Percentiles rank a stretch among this genome's conserved stretches.
These are phyloP conservation scores for Globisporangium nodosum DNA, from an alignment of 352 stramenopile species.

Conservation along the genomic window DNA sequence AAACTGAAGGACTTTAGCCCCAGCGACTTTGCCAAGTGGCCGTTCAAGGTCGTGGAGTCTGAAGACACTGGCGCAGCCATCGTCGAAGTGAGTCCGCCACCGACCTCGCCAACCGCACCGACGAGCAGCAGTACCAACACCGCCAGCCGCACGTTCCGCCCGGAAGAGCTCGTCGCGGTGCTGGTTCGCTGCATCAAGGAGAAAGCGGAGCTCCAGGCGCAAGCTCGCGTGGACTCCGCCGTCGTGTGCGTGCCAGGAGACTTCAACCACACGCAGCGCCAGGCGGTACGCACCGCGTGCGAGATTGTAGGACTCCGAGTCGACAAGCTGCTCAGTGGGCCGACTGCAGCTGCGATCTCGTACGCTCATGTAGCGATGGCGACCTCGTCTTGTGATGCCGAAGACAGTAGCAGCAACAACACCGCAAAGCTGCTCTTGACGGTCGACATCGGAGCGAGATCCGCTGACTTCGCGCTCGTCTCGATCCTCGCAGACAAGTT, in stretches of 20 bases:
- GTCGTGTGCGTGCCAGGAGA: slow-evolving; percentile 26
- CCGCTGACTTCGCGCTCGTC: slow-evolving; percentile 23
- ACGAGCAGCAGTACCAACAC: neutral
- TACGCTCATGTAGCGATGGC: neutral
- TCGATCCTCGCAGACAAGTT: neutral
- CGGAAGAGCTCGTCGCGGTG: slow-evolving; percentile 41
- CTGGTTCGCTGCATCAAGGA: slow-evolving; percentile 34
- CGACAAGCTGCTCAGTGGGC: slow-evolving; percentile 22
- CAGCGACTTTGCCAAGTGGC: slow-evolving; percentile 22
- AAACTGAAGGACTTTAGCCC: slow-evolving; percentile 15
- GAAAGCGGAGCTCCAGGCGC: slow-evolving; percentile 19
- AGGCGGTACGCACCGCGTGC: slow-evolving; percentile 31
- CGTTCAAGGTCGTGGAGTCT: slow-evolving; percentile 20
- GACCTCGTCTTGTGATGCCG: neutral
- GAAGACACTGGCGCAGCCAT: slow-evolving; percentile 27
- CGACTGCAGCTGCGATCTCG: slow-evolving; percentile 30
- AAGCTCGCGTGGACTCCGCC: slow-evolving; percentile 11
- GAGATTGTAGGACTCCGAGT: slow-evolving; percentile 26
- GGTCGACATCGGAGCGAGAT: neutral
- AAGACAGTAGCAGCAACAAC: neutral
- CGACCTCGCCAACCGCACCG: neutral
- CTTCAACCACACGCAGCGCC: slow-evolving; percentile 45
- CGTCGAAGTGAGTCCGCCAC: slow-evolving; percentile 14
- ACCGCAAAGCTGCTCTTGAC: slow-evolving; percentile 3
- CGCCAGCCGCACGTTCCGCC: slow-evolving; percentile 11